phyloP scores from a whole-genome alignment of 768 basidiomycete species.

The Kwoniella dejecticola region DNA sequence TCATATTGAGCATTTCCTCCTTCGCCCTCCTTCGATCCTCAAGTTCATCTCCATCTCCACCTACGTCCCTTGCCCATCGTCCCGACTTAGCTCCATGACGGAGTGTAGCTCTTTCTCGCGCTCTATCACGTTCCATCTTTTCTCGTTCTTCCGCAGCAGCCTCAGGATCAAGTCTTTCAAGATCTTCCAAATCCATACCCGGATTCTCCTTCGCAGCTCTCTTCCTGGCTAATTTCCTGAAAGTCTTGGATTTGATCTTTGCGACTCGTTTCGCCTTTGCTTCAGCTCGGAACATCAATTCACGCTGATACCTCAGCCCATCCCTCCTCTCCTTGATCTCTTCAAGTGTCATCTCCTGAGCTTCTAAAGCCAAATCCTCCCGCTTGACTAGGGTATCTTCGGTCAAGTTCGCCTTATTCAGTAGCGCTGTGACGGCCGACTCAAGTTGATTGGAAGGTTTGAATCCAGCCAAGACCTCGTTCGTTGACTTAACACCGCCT shows the following conservation, averaged over 20 bases:
- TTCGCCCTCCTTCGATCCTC: constrained; percentile 70
- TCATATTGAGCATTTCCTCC: constrained; percentile 78
- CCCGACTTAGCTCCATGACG: constrained; percentile 77
- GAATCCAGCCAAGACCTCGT: constrained; percentile 60
- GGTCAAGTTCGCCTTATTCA: constrained; percentile 77
- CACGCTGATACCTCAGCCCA: constrained; percentile 84
- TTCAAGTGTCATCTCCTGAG: constrained; percentile 78
- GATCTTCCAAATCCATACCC: constrained; percentile 51
- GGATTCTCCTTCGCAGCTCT: constrained; percentile 66
- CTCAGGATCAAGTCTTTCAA: constrained; percentile 63
- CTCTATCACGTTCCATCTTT: constrained; percentile 75
- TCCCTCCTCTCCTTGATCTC: constrained; percentile 79
- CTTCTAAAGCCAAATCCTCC: constrained; percentile 70
- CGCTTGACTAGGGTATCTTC: constrained; percentile 76
- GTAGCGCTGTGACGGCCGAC: constrained; percentile 75
- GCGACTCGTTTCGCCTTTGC: constrained; percentile 82
- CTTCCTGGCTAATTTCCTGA: constrained; percentile 79
- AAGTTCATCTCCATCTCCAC: constrained; percentile 60
- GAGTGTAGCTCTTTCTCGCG: constrained; percentile 85
- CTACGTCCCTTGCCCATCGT: constrained; percentile 58
- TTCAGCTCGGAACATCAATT: constrained; percentile 91
- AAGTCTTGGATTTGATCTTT: constrained; percentile 96
- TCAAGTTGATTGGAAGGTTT: constrained; percentile 87
- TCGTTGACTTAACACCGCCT: constrained; percentile 48
- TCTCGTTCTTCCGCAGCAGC: constrained; percentile 62